These are phyloP conservation scores for Mycena pura DNA, from an alignment of 768 basidiomycete species.

Conservation along the genomic window DNA sequence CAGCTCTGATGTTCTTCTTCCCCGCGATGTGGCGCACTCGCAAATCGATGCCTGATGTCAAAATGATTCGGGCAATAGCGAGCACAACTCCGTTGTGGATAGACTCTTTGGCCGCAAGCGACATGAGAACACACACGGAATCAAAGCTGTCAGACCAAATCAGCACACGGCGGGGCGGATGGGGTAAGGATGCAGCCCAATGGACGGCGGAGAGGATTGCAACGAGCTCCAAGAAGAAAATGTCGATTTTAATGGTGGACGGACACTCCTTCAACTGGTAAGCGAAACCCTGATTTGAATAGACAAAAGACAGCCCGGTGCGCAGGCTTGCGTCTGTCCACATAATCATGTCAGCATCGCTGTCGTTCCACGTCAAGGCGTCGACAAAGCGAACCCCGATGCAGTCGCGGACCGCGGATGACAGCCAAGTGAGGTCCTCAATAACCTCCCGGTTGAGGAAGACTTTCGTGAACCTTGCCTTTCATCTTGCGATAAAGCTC, in stretches of 20 bases:
- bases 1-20: slow-evolving; percentile 24
- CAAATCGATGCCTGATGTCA: slow-evolving; percentile 23
- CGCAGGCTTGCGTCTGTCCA: slow-evolving; percentile 33
- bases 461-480: slow-evolving; percentile 2
- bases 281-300: slow-evolving; percentile 18
- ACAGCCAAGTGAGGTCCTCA: background rate
- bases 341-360: slow-evolving; percentile 26
- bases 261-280: slow-evolving; percentile 14
- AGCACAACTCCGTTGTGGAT: slow-evolving; percentile 19
- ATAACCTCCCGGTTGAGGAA: background rate
- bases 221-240: slow-evolving; percentile 33
- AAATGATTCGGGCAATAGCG: slow-evolving; percentile 18
- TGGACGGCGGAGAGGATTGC: slow-evolving; percentile 31
- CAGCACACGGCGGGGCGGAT: slow-evolving; percentile 26
- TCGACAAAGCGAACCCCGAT: slow-evolving; percentile 28
- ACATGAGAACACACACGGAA: slow-evolving; percentile 26
- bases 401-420: background rate
- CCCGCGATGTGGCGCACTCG: slow-evolving; percentile 25
- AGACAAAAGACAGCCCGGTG: background rate
- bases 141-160: slow-evolving; percentile 29
- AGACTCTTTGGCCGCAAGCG: slow-evolving; percentile 8
- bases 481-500: slow-evolving; percentile 21
- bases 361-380: slow-evolving; percentile 15
- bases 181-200: slow-evolving; percentile 12
- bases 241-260: slow-evolving; percentile 20